Evolutionary conservation across 2,329 filamentous ascomycete genomes (phyloP).

Genomic region (Claviceps capensis): DNA sequence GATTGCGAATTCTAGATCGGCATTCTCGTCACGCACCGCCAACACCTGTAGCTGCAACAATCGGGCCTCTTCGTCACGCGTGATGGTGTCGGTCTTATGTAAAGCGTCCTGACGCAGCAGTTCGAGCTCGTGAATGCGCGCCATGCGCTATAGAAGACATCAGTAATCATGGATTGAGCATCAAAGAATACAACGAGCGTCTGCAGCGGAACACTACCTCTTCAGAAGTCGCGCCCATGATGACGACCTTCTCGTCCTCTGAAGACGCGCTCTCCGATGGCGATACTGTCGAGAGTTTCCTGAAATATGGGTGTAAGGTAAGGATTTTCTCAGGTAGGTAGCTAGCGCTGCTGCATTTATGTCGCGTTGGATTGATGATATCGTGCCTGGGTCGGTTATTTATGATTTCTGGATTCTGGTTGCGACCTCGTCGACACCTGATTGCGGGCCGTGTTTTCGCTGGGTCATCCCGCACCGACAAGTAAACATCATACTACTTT

Average conservation of each 20-base stretch:
- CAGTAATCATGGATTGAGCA: slow-evolving; percentile 5
- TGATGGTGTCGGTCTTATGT: slow-evolving; percentile 51
- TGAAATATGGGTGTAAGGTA: background rate
- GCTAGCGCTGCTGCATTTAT: too few species aligned
- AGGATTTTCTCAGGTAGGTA: background rate
- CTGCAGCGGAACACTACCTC: slow-evolving; percentile 12
- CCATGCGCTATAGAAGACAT: slow-evolving; percentile 23
- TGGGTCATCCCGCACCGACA: slow-evolving; percentile 1
- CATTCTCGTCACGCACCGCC: slow-evolving; percentile 62
- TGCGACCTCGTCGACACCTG: background rate
- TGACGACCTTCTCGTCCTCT: slow-evolving; percentile 4
- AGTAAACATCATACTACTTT: slow-evolving; percentile 20
- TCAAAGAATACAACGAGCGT: too few species aligned
- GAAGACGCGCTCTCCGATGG: background rate
- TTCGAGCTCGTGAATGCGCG: slow-evolving; percentile 45
- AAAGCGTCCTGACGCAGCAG: slow-evolving; percentile 52
- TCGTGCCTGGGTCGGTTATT: background rate
- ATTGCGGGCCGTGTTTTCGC: slow-evolving; percentile 16
- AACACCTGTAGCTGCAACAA: slow-evolving; percentile 55
- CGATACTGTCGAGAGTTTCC: background rate
- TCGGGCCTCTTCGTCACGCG: slow-evolving; percentile 63
- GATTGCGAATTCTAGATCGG: slow-evolving; percentile 50
- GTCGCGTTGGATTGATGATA: background rate
- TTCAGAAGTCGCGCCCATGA: slow-evolving; percentile 14
- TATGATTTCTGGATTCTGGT: background rate